These are phyloP conservation scores for Pseudopithomyces maydicus DNA, from an alignment of 2,329 filamentous ascomycete species.

Conservation along the genomic window DNA sequence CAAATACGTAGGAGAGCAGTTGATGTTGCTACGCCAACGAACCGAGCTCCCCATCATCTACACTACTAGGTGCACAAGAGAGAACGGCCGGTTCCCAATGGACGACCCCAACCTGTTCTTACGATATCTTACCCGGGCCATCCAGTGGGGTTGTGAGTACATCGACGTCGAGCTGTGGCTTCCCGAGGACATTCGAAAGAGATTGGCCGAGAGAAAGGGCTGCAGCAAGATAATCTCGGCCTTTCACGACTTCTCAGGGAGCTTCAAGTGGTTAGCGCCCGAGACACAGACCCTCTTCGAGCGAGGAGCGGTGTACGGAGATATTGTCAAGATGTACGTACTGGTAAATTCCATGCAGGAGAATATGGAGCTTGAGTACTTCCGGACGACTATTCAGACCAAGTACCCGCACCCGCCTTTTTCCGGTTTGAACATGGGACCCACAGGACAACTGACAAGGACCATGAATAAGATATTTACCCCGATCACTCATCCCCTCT, in stretches of 20 bases:
- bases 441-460: slow-evolving; percentile 82
- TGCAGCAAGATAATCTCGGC: slow-evolving; percentile 89
- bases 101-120: slow-evolving; percentile 76
- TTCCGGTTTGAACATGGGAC: slow-evolving; percentile 86
- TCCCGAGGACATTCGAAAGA: slow-evolving; percentile 73
- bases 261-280: slow-evolving; percentile 79
- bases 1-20: slow-evolving; percentile 83
- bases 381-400: slow-evolving; percentile 74
- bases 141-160: slow-evolving; percentile 89
- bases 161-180: slow-evolving; percentile 89
- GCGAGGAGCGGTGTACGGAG: slow-evolving; percentile 73
- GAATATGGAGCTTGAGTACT: slow-evolving; percentile 90
- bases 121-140: slow-evolving; percentile 79
- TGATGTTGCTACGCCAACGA: slow-evolving; percentile 81
- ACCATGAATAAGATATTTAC: slow-evolving; percentile 86
- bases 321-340: slow-evolving; percentile 90
- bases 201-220: slow-evolving; percentile 71
- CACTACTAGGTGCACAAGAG: slow-evolving; percentile 78
- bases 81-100: slow-evolving; percentile 87
- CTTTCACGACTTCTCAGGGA: slow-evolving; percentile 86
- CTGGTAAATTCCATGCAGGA: slow-evolving; percentile 81
- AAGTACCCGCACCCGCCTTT: slow-evolving; percentile 75
- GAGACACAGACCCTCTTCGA: slow-evolving; percentile 74
- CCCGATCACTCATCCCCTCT: slow-evolving; percentile 82
- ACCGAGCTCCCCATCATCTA: slow-evolving; percentile 91